Percentiles rank a stretch among this genome's conserved stretches.
These are phyloP conservation scores for Hura crepitans DNA, from an alignment of 441 rosid genomes.

Conservation along the genomic window DNA sequence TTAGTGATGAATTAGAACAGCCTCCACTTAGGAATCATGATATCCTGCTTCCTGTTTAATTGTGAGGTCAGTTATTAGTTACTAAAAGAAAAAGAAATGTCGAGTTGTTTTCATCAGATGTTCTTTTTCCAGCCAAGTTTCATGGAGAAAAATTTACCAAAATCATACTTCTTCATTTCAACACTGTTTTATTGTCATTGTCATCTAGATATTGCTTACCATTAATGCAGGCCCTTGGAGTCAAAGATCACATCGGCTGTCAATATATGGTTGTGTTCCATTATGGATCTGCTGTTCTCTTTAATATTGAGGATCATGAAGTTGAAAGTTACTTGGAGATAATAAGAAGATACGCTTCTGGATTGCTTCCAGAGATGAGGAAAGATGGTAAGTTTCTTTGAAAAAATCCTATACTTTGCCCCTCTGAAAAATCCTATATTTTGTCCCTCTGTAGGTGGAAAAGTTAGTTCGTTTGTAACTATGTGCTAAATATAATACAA, in stretches of 20 bases:
- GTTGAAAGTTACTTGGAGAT: slow-evolving; percentile 59
- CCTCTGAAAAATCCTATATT: neutral
- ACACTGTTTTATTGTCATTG: neutral
- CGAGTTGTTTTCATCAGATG: neutral
- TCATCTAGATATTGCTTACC: neutral
- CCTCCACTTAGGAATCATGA: neutral
- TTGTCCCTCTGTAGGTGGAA: neutral
- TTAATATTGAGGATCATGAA: slow-evolving; percentile 72
- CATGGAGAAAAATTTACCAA: neutral
- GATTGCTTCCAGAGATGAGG: slow-evolving; percentile 70
- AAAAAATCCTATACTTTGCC: neutral
- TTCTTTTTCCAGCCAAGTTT: neutral
- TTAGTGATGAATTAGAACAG: neutral
- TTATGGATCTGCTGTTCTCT: slow-evolving; percentile 87
- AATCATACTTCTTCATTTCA: neutral
- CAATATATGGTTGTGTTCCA: slow-evolving; percentile 80
- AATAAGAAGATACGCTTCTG: slow-evolving; percentile 68
- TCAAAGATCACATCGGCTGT: slow-evolving; percentile 39
- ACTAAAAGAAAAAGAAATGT: no score
- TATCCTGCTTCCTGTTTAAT: neutral
- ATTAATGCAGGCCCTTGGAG: slow-evolving; percentile 44
- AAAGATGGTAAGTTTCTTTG: slow-evolving; percentile 56
- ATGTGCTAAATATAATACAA: neutral
- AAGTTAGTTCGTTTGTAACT: neutral
- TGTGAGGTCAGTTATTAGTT: neutral